Percentiles rank a stretch among this genome's conserved stretches.
These are phyloP conservation scores for Ustilago trichophora DNA, from an alignment of 1,284 basidiomycete genomes.

Conservation along the genomic window DNA sequence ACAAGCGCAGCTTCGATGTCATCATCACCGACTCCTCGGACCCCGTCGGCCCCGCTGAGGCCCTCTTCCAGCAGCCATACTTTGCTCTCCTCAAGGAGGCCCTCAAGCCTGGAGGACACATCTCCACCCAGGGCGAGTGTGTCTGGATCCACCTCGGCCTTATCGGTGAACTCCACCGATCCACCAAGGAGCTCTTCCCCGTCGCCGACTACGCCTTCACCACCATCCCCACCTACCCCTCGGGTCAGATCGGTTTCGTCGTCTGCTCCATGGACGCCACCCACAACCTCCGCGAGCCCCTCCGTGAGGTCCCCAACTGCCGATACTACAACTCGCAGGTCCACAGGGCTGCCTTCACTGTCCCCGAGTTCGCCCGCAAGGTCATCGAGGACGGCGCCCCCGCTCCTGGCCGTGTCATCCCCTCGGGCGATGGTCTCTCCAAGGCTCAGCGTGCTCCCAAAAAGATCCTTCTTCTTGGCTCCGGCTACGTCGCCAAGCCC, in stretches of 20 bases:
- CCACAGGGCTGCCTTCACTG: constrained; percentile 84
- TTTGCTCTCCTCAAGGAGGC: constrained; percentile 93
- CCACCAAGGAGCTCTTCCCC: constrained; percentile 82
- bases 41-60: constrained; percentile 92
- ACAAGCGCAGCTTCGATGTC: constrained; percentile 82
- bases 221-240: constrained; percentile 97
- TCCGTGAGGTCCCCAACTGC: constrained; percentile 72
- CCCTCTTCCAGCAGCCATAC: constrained; percentile 96
- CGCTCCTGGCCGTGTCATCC: constrained; percentile 60
- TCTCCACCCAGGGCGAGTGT: constrained; percentile 95
- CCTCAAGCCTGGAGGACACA: constrained; percentile 87
- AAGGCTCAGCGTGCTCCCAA: constrained; percentile 68
- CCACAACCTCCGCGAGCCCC: constrained; percentile 66
- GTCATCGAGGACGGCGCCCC: constrained; percentile 66
- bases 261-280: constrained; percentile 79
- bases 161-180: constrained; percentile 80
- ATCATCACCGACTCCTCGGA: constrained; percentile 98
- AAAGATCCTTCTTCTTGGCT: constrained; percentile 90
- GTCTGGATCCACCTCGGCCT: constrained; percentile 93
- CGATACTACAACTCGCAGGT: constrained; percentile 87
- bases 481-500: constrained; percentile 92
- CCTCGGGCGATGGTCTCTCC: constrained; percentile 70
- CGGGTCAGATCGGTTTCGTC: constrained; percentile 95
- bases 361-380: constrained; percentile 86
- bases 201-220: constrained; percentile 92